Base-by-base conservation (phyloP, 345 rosid genomes). In the Aegle marmelos region DNA sequence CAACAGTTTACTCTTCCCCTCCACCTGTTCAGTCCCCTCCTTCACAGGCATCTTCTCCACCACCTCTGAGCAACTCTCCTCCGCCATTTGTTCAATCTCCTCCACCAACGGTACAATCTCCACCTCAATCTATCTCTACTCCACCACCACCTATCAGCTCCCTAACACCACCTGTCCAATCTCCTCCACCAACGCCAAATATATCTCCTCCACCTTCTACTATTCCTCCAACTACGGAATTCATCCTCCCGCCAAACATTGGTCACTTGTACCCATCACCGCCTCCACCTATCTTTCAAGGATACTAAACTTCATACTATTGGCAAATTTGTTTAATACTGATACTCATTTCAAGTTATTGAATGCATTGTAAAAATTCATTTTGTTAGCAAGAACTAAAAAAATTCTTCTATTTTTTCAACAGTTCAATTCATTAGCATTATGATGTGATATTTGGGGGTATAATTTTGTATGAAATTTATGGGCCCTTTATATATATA, bases 221-320 rank as follows among this genome's bases (percentile, higher is more conserved):
- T 79, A 85, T 0, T 76, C 78, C 85, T 14, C 65, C 79, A 11
- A 71, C 80, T n/a, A 33, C 31, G 19, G 79, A 84, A 5, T 8
- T 90, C 56, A 24, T 76, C 59, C 83, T 93, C 57, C 98, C 98
- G n/a, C 86, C 90, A 79, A 74, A 72, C 69, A 60, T 93, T 7
- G 98, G 98, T 25, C 85, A 83, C 75, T 82, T 88, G 39, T 93
- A 93, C 79, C 73, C 89, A 6, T 93, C 98, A 6, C 98, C 98
- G 24, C 98, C 98, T 37, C 98, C 98, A 16, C 98, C 98, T 57
- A 73, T 87, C 72, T 83, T 88, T 72, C 87, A 79, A 27, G 98
- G 98, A 79, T 92, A 94, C 80, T 94, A 87, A 88, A 67, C 60
- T 68, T 28, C 22, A 37, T 14, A 17, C 0, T 48, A 17, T 59